Evolutionary conservation across 1,284 basidiomycete genomes (phyloP), one percentile per base, ranked within the genome.

Genomic region (Bondarzewia mesenterica): DNA sequence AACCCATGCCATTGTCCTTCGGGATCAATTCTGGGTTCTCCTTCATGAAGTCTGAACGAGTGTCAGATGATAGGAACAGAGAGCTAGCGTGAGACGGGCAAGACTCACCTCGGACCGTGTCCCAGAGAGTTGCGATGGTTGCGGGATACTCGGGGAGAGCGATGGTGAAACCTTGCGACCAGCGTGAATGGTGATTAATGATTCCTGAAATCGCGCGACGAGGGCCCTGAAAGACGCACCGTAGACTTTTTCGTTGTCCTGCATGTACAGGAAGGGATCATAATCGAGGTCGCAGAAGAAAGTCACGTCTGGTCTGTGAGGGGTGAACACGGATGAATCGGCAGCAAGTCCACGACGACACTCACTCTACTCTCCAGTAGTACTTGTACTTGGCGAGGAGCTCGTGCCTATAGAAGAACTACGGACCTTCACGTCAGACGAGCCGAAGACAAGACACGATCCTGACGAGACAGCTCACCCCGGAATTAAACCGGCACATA

Each of bases 401-500:
- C 21, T 70, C 70, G 52, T 80, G 76, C 47, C 67, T 61, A 64
- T 68, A 80, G 68, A 78, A 78, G 67, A 71, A 75, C 72, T 74
- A 36, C 37, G 16, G 25, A 20, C 22, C 7, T 14, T 12, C 7
- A 25, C 10, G 40, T 45, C n/a, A 50, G 52, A 21, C 12, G 22
- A n/a, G 14, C 14, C 7, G 20, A 20, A 8, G 2, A 18, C 12
- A n/a, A n/a, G 26, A 22, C 21, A n/a, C 12, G 18, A 46, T 10
- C 20, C n/a, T 16, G 21, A 5, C n/a, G n/a, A 15, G n/a, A 16
- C n/a, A 29, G 64, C 78, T 60, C 68, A 89, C 89, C 41, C 91
- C 90, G 47, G 88, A 90, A 63, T 95, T 91, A 70, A 85, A 95
- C 21, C 93, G 80, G 62, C 93, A 95, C 90, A 93, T 88, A 54